phyloP scores from a whole-genome alignment of 1,139 yeast genomes.

The Ogataea hybrid region DNA sequence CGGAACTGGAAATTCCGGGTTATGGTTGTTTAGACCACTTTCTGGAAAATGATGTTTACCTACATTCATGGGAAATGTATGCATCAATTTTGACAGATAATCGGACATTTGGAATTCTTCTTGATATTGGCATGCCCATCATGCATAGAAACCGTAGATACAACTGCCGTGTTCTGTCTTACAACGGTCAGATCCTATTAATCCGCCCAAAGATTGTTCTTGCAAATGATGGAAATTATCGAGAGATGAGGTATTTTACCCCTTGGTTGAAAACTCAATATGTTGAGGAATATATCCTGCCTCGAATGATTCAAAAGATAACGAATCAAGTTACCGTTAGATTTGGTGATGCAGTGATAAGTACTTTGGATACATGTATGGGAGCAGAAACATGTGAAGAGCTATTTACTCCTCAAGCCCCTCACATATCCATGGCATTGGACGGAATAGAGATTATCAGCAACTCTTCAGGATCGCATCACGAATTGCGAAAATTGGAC shows the following conservation, averaged over 20 bases:
- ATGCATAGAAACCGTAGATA: conserved; percentile 83
- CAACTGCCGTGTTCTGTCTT: conserved; percentile 84
- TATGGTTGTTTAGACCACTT: conserved; percentile 97
- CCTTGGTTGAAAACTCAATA: conserved; percentile 85
- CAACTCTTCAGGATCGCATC: conserved; percentile 95
- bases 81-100: conserved; percentile 65
- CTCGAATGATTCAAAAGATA: conserved; percentile 58
- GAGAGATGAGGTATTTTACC: conserved; percentile 96
- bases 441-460: conserved; percentile 97
- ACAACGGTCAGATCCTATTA: conserved; percentile 72
- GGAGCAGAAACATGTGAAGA: conserved; percentile 99
- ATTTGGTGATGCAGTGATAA: conserved; percentile 88
- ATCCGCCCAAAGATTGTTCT: conserved; percentile 91
- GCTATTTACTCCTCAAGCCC: conserved; percentile 92
- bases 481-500: conserved; percentile 85
- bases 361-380: conserved; percentile 79
- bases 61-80: conserved; percentile 95
- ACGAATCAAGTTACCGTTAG: conserved; percentile 66
- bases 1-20: conserved; percentile 92
- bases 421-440: conserved; percentile 86
- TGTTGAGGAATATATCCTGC: conserved; percentile 71
- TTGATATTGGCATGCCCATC: conserved; percentile 95
- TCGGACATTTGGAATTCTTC: conserved; percentile 69
- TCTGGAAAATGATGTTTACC: conserved; percentile 80
- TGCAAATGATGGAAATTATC: conserved; percentile 96